Base-by-base conservation (phyloP, 441 rosid species). In the Gossypium schwendimanii region DNA sequence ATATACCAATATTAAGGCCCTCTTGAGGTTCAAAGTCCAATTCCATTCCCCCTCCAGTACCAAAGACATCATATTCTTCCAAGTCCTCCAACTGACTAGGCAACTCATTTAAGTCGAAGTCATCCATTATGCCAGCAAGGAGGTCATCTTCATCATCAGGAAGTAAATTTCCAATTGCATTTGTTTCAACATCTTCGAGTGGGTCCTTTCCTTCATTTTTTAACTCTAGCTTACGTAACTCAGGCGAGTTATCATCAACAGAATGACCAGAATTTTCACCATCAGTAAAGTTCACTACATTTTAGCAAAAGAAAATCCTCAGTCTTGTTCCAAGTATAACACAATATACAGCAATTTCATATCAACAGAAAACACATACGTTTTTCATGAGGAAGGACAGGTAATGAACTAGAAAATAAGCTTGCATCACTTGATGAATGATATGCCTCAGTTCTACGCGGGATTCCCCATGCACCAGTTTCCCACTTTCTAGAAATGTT, bases 11-110 rank as follows among this genome's bases (percentile, higher is more conserved):
- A 73, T 66, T 76, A 63, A 79, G 81, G 75, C 78, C 77, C 49
- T 88, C 95, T 71, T 82, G 89, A 26, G 85, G 55, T 54, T 90
- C 96, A 57, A 78, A 76, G 60, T 92, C 97, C 77, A 92, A 50
- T 52, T 92, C 97, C 91, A 92, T 84, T 71, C 94, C 97, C 53
- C 97, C 97, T 47, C 94, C 97, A 33, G 88, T 81, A 69, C 87
- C 88, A 67, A 92, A 92, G 57, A 92, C 80, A 63, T 92, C 97
- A 78, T 84, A 85, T 15, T 92, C 97, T 79, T 91, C 97, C 59
- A 88, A 79, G 73, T 90, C 96, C 69, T 90, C 95, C 70, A 86
- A 69, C 63, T 82, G 89, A 73, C 76, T 80, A 70, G 96, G 92
- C 83, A 90, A 72, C 10, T 86, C 87, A n/a, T 77, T 84, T 2